Conservation (phyloP, 2,329 filamentous ascomycete species). For the Cladobotryum protrusum region DNA sequence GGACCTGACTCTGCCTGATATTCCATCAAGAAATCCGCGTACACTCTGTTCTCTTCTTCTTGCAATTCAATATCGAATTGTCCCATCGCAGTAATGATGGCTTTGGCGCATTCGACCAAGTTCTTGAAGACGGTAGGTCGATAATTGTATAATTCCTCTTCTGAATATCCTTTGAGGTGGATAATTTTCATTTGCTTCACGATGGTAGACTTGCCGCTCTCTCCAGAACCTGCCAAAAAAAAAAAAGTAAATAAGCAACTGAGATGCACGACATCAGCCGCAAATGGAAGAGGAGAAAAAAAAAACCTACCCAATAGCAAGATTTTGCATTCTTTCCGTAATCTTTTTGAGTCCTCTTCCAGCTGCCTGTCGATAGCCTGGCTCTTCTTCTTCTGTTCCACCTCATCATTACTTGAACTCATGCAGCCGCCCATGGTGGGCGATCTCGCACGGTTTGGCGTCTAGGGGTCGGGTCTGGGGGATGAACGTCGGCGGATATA, state of each 20-base stretch:
- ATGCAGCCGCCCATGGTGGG: constrained; percentile 84
- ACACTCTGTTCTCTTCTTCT: constrained; percentile 62
- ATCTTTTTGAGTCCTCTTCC: constrained; percentile 86
- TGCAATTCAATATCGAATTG: constrained; percentile 83
- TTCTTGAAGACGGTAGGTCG: constrained; percentile 98
- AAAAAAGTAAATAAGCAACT: constrained; percentile 15
- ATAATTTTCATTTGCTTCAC: constrained; percentile 99
- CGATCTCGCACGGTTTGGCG: constrained; percentile 6
- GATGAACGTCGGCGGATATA: background rate
- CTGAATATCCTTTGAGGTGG: constrained; percentile 93
- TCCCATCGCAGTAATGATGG: constrained; percentile 83
- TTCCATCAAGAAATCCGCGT: constrained; percentile 73
- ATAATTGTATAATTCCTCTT: constrained; percentile 90
- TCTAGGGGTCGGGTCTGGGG: background rate
- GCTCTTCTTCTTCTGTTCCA: constrained; percentile 91
- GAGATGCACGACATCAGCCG: background rate
- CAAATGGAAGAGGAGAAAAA: background rate
- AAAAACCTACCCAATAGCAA: constrained; percentile 71
- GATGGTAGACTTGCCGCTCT: constrained; percentile 98
- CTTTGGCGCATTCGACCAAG: constrained; percentile 91
- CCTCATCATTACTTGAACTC: constrained; percentile 80
- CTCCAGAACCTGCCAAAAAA: constrained; percentile 69
- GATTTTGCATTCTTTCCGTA: constrained; percentile 98
- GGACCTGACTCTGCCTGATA: constrained; percentile 90
- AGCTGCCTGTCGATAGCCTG: constrained; percentile 90